Conservation (phyloP, 1,284 basidiomycete genomes). For the Serendipita sp. region DNA sequence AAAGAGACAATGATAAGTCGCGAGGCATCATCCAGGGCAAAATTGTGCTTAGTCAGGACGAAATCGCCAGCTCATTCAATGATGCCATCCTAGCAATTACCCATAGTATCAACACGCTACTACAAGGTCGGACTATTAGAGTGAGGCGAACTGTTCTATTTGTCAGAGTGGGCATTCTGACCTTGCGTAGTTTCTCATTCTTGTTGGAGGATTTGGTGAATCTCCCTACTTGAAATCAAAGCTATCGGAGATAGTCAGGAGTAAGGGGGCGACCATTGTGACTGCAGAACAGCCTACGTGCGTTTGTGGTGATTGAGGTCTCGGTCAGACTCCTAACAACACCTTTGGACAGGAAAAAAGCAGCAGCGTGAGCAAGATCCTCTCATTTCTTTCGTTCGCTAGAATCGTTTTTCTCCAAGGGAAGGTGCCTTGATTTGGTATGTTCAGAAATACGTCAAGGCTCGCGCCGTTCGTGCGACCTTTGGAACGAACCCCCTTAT, state of each 20-base stretch:
- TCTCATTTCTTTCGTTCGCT: background rate
- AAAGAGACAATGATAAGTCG: background rate
- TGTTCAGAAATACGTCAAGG: background rate
- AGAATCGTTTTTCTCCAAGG: background rate
- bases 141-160: background rate
- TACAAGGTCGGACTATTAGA: background rate
- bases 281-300: background rate
- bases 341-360: background rate
- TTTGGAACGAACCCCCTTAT: background rate
- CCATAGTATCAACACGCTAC: background rate
- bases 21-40: background rate
- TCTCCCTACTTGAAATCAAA: background rate
- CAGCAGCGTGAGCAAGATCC: background rate
- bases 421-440: slow-evolving; percentile 4
- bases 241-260: background rate
- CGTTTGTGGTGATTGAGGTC: background rate
- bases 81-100: background rate
- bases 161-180: background rate
- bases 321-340: background rate
- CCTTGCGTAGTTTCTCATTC: background rate
- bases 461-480: background rate
- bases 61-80: background rate
- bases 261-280: background rate
- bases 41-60: background rate
- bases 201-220: background rate